These are phyloP conservation scores for Zelopaecilomyces penicillatus DNA, from an alignment of 2,329 filamentous ascomycete species.

Conservation along the genomic window DNA sequence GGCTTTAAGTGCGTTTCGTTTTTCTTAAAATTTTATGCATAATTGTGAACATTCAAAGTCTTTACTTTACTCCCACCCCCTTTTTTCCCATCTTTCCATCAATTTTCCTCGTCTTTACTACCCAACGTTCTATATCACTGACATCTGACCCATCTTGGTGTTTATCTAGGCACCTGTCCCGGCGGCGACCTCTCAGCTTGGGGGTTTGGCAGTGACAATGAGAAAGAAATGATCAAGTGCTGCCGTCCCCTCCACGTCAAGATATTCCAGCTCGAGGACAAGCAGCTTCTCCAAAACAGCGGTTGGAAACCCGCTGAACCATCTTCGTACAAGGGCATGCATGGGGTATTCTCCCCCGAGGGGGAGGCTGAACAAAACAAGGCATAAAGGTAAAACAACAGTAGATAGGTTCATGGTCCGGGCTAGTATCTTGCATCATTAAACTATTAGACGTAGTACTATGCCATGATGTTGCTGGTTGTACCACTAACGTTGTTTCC, in stretches of 20 bases:
- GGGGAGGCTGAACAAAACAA: conserved; percentile 12
- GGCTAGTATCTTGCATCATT: too few species aligned
- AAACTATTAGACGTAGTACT: too few species aligned
- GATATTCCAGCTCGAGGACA: conserved; percentile 55
- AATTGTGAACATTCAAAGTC: too few species aligned
- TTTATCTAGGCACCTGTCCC: conserved; percentile 54
- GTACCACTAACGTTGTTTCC: too few species aligned
- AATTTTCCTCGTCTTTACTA: too few species aligned
- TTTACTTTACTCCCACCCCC: neutral
- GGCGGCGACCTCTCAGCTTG: conserved; percentile 75
- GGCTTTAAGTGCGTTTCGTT: conserved; percentile 37
- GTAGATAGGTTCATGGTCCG: too few species aligned
- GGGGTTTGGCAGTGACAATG: conserved; percentile 65
- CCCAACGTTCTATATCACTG: too few species aligned
- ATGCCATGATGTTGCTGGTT: too few species aligned
- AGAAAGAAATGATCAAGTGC: conserved; percentile 59
- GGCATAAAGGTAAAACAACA: neutral
- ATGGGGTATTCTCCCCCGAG: conserved; percentile 40
- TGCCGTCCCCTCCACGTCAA: conserved; percentile 69
- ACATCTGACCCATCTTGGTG: too few species aligned
- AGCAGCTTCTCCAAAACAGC: conserved; percentile 36
- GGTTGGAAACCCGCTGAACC: conserved; percentile 56
- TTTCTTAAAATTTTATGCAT: too few species aligned
- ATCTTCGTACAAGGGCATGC: conserved; percentile 55
- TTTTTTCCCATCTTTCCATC: neutral